Conservation (phyloP, 2,329 filamentous ascomycete species). For the Aspergillus vadensis region DNA sequence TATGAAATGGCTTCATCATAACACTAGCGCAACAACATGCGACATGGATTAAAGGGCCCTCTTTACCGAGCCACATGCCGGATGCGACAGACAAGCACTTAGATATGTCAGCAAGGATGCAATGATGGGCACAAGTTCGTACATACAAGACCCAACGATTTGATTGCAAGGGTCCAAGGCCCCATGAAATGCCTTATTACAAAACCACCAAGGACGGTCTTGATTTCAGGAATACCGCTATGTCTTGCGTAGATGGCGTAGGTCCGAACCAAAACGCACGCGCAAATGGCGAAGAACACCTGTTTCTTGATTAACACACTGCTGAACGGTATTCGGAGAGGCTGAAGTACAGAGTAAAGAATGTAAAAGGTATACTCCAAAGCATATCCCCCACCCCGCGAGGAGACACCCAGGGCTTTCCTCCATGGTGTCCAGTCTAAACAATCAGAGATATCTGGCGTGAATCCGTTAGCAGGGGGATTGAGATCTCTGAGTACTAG, state of each 20-base stretch:
- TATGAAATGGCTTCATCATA: constrained; percentile 84
- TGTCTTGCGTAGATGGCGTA: constrained; percentile 90
- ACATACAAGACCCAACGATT: constrained; percentile 80
- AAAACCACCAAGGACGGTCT: constrained; percentile 91
- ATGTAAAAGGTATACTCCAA: constrained; percentile 87
- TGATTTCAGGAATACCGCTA: constrained; percentile 96
- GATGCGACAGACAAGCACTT: constrained; percentile 88
- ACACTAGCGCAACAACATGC: constrained; percentile 95
- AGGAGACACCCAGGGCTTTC: constrained; percentile 67
- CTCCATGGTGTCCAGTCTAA: constrained; percentile 87
- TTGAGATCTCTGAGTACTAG: not conserved
- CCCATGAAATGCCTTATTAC: constrained; percentile 87
- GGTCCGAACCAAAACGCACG: constrained; percentile 76
- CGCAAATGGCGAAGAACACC: constrained; percentile 75
- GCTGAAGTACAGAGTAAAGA: constrained; percentile 69
- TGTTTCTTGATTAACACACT: constrained; percentile 41
- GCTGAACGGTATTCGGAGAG: not conserved
- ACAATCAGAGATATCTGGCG: constrained; percentile 70
- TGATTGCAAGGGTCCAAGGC: constrained; percentile 83
- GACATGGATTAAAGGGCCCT: constrained; percentile 92
- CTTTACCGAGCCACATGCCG: constrained; percentile 94
- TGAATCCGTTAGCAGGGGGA: constrained; percentile 19
- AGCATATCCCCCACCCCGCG: constrained; percentile 71
- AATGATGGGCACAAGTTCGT: not conserved
- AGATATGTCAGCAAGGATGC: constrained; percentile 27